Evolutionary conservation across 495 filamentous ascomycete genomes (phyloP), one percentile per base, ranked within the genome.

Genomic region (Hyphodiscus hymeniophilus): DNA sequence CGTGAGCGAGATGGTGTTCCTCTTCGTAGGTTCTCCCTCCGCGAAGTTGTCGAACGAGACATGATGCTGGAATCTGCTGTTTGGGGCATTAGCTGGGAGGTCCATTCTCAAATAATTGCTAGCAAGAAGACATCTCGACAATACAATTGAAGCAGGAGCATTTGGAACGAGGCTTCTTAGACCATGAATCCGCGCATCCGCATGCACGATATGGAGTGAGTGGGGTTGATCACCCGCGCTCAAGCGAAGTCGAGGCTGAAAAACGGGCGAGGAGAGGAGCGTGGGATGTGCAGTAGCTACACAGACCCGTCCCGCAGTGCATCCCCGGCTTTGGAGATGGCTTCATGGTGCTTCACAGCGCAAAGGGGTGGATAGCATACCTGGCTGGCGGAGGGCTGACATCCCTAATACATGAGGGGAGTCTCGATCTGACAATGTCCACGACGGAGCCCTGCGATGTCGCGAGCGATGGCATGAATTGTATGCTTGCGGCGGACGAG

Each of bases 11-110:
- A 88, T 74, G 4, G 88, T 81, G 60, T 92, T 85, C 50, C 82
- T 84, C 54, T 88, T 89, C 21, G 74, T 77, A 5, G 75, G 59
- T 55, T 79, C 74, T 13, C 50, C 56, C 45, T 71, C 72, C 49
- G 89, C 84, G 53, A 96, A 89, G 13, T 90, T 96, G 67, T 98
- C 87, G 62, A 98, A 98, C 16, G 85, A 90, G 47, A 98, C 91
- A 58, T 80, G 76, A 24, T 66, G 66, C 54, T 75, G 66, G 61
- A 84, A 82, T 58, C 73, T 75, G 61, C 59, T 61, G 32, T 50
- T 49, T 20, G 43, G 28, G 1, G 53, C 26, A 47, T 55, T 40
- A n/a, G 24, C 47, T n/a, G 50, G 50, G 48, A 57, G 51, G 6
- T 18, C 41, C 47, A 55, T 51, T 30, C 28, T 36, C 11, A 10